Evolutionary conservation across 1,139 yeast species (phyloP).

Genomic region (Saccharomyces hybrid): DNA sequence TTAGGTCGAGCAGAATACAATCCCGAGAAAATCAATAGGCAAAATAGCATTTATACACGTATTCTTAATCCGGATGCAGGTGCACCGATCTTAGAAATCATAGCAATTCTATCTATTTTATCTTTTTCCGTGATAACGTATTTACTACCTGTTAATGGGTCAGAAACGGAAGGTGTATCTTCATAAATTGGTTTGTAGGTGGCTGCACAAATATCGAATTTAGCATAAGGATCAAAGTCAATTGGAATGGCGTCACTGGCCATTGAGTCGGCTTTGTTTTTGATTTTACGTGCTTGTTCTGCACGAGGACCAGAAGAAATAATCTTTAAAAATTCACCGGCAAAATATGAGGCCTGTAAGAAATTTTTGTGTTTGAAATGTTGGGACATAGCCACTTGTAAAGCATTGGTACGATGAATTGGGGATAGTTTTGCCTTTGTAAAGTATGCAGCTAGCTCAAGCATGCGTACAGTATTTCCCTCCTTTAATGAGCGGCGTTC

Average conservation of each 20-base stretch:
- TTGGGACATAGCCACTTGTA: slow-evolving; percentile 93
- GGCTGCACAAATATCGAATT: slow-evolving; percentile 82
- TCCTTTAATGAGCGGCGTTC: slow-evolving; percentile 74
- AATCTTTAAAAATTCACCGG: slow-evolving; percentile 68
- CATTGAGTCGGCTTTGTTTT: slow-evolving; percentile 67
- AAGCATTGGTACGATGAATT: slow-evolving; percentile 77
- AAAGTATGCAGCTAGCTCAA: slow-evolving; percentile 94
- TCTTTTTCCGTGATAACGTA: slow-evolving; percentile 78
- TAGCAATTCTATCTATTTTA: slow-evolving; percentile 65
- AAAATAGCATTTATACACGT: neutral
- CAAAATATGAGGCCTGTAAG: slow-evolving; percentile 86
- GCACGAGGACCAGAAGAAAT: slow-evolving; percentile 71
- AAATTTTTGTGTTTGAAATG: slow-evolving; percentile 82
- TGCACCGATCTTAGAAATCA: slow-evolving; percentile 78
- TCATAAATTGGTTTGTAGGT: slow-evolving; percentile 84
- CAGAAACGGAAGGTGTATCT: slow-evolving; percentile 60
- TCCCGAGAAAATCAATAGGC: neutral
- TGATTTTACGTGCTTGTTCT: slow-evolving; percentile 80
- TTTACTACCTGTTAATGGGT: slow-evolving; percentile 88
- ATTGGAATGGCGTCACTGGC: slow-evolving; percentile 84
- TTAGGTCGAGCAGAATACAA: neutral
- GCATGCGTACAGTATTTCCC: slow-evolving; percentile 68
- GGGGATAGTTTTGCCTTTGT: slow-evolving; percentile 77
- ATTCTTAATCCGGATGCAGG: slow-evolving; percentile 87
- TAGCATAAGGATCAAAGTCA: slow-evolving; percentile 88